Percentiles rank a stretch among this genome's conserved stretches.
phyloP scores from a whole-genome alignment of 169 alveolate genomes.

The Eimeria necatrix region DNA sequence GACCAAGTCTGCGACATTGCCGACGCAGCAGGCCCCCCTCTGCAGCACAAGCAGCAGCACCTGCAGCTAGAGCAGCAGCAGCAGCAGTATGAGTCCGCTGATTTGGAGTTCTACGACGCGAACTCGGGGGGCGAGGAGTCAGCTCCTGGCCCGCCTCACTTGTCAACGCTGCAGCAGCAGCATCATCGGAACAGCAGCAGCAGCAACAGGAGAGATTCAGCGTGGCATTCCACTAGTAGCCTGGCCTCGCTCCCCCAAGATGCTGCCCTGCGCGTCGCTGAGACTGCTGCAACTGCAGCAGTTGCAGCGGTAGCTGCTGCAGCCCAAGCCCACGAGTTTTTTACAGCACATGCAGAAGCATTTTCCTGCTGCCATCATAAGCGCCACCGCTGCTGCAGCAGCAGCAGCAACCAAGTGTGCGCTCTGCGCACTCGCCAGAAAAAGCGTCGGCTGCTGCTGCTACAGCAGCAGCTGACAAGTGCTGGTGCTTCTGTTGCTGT shows the following conservation, averaged over 20 bases:
- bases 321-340: neutral
- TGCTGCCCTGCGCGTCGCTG: slow-evolving; percentile 3
- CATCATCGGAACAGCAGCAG: neutral
- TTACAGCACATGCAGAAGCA: neutral
- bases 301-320: slow-evolving; percentile 52
- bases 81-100: neutral
- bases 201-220: slow-evolving; percentile 23
- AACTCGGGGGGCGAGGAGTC: neutral
- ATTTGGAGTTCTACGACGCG: neutral
- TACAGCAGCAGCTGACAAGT: neutral
- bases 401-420: slow-evolving; percentile 4
- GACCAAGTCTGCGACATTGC: neutral
- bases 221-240: slow-evolving; percentile 36
- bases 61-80: slow-evolving; percentile 13
- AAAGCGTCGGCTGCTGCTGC: neutral
- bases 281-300: slow-evolving; percentile 59
- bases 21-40: too few species aligned
- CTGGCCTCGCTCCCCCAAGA: slow-evolving; percentile 27
- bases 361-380: slow-evolving; percentile 10
- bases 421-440: slow-evolving; percentile 9
- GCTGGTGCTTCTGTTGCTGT: too few species aligned
- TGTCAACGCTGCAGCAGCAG: neutral
- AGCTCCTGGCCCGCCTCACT: neutral
- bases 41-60: too few species aligned
- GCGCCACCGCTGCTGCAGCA: slow-evolving; percentile 43